Evolutionary conservation across 2,329 filamentous ascomycete species (phyloP), one percentile per base, ranked within the genome.

Genomic region (Colletotrichum caudatum): DNA sequence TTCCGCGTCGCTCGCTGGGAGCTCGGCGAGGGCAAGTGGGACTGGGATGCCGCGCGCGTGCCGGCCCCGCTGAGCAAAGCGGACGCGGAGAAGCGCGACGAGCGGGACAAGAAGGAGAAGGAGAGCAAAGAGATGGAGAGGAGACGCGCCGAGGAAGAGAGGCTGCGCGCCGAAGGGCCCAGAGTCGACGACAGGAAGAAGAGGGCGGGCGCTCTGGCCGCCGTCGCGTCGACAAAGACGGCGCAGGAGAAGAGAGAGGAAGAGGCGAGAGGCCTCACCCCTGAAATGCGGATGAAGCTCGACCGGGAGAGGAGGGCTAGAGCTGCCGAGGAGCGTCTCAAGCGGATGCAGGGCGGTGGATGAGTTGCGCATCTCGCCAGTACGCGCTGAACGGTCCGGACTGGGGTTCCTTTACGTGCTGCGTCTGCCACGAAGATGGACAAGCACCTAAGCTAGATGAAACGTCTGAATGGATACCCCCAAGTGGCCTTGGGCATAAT

Each of bases 231-330:
- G 37, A 87, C 88, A 74, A 95, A 94, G 85, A 93, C 93, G 23
- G 92, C 92, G 0, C 90, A 94, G 76, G 94, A 98, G 80, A 90
- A 88, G 78, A 88, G 94, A 74, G 93, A 95, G 78, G 94, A 97
- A 78, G 94, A 98, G 80, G 88, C 88, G 60, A 89, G 94, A 74
- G 95, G 95, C 0, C 85, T 98, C 83, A 97, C 93, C 53, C 91
- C 94, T 0, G 95, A 98, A 82, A 95, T 96, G 89, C 89, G 91
- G 79, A 89, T 91, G 88, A 90, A 89, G 79, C 81, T 98, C 65
- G 96, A 98, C 80, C 86, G 96, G 76, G 96, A 99, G 82, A 87
- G 94, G 76, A 91, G 95, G 78, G 96, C 96, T 5, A 90, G 95
- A 76, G 96, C 96, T 11, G 95, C 95, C 0, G 96, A 98, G 82